phyloP scores from a whole-genome alignment of 768 basidiomycete species.

The Galerina marginata region DNA sequence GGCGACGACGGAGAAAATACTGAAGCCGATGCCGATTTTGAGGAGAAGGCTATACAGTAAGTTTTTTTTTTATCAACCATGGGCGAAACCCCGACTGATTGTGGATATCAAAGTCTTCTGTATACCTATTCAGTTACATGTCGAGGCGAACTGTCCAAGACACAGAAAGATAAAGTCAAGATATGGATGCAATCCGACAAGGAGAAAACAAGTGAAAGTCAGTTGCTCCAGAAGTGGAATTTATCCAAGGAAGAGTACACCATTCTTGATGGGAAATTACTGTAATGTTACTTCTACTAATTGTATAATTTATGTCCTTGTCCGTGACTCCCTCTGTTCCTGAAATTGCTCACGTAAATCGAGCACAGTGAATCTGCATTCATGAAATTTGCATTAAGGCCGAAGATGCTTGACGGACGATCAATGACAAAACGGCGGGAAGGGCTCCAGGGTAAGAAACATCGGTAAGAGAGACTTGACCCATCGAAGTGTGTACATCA shows the following conservation, averaged over 20 bases:
- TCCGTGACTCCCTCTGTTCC: too few relatives aligned
- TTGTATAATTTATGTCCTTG: too few relatives aligned
- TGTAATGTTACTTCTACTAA: constrained; percentile 7
- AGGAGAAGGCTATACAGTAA: constrained; percentile 66
- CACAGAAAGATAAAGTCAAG: constrained; percentile 32
- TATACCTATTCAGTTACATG: constrained; percentile 56
- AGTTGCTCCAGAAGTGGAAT: constrained; percentile 34
- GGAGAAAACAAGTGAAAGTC: constrained; percentile 19
- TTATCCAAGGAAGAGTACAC: constrained; percentile 32
- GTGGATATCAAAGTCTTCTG: constrained; percentile 43
- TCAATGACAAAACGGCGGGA: too few relatives aligned
- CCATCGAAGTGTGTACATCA: too few relatives aligned
- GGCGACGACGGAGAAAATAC: constrained; percentile 70
- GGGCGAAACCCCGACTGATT: background rate
- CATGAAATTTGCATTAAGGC: too few relatives aligned
- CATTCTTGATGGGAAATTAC: constrained; percentile 23
- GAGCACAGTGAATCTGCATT: too few relatives aligned
- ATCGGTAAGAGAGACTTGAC: too few relatives aligned
- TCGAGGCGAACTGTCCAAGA: constrained; percentile 31
- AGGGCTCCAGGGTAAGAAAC: too few relatives aligned
- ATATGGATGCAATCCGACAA: constrained; percentile 35
- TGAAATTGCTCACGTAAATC: too few relatives aligned
- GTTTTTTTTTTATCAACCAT: constrained; percentile 19
- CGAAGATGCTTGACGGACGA: too few relatives aligned
- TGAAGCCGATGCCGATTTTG: constrained; percentile 63